Conservation (phyloP, 805 yeast genomes). For the Metschnikowia cerradonensis region DNA sequence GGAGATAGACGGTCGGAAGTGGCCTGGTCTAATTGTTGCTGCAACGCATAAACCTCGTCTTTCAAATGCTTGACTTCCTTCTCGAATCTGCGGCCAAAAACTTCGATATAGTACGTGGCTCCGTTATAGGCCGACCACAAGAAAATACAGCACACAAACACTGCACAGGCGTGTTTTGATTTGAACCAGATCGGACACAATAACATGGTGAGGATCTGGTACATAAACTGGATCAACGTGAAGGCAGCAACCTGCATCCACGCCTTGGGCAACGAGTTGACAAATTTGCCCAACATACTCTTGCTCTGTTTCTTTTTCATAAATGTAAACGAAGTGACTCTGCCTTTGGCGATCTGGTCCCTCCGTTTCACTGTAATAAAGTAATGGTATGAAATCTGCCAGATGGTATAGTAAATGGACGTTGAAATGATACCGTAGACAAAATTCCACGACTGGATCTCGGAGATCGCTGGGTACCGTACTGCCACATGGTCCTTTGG, state of each 20-base stretch:
- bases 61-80: constrained; percentile 74
- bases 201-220: constrained; percentile 82
- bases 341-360: constrained; percentile 79
- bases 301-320: constrained; percentile 68
- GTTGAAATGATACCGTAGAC: constrained; percentile 71
- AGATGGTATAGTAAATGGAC: constrained; percentile 72
- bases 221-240: constrained; percentile 79
- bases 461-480: constrained; percentile 80
- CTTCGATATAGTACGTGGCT: constrained; percentile 89
- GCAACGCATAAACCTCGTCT: constrained; percentile 64
- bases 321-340: constrained; percentile 83
- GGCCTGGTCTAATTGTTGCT: constrained; percentile 23
- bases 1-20: background rate
- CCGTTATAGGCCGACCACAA: constrained; percentile 84
- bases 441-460: constrained; percentile 63
- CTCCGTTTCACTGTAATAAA: constrained; percentile 80
- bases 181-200: constrained; percentile 87
- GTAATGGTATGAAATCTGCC: constrained; percentile 91
- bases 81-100: constrained; percentile 85
- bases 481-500: constrained; percentile 45
- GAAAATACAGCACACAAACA: constrained; percentile 70
- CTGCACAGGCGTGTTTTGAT: constrained; percentile 59
- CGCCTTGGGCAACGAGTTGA: constrained; percentile 76
- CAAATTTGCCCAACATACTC: constrained; percentile 65
- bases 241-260: constrained; percentile 83